Evolutionary conservation across 345 rosid genomes (phyloP).

Genomic region (Ricinus communis): DNA sequence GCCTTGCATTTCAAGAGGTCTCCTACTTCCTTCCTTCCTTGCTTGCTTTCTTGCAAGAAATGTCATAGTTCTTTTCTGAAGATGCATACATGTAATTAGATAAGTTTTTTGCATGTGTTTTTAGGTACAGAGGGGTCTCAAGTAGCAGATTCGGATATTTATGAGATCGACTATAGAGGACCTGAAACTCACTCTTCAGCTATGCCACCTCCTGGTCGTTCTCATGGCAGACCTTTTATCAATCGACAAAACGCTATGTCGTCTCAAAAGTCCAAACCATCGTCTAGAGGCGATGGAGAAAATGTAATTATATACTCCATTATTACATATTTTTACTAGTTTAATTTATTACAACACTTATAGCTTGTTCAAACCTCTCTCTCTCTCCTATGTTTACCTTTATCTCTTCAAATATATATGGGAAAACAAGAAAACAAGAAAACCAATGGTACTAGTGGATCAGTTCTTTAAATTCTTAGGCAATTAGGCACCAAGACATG

Average conservation of each 20-base stretch:
- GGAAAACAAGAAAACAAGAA: too few species aligned
- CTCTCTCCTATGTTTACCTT: neutral
- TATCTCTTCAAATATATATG: too few species aligned
- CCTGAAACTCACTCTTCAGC: conserved; percentile 50
- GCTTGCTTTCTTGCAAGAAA: too few species aligned
- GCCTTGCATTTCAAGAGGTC: conserved; percentile 31
- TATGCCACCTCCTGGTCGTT: conserved; percentile 42
- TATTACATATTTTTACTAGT: too few species aligned
- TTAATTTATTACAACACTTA: too few species aligned
- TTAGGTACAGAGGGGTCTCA: conserved; percentile 4
- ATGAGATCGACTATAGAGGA: conserved; percentile 56
- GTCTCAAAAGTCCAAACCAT: conserved; percentile 14
- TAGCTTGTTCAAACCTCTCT: too few species aligned
- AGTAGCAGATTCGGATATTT: conserved; percentile 24
- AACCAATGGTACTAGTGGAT: too few species aligned
- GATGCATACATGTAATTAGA: too few species aligned
- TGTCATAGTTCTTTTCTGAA: too few species aligned
- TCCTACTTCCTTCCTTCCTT: too few species aligned
- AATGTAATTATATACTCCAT: conserved; percentile 8
- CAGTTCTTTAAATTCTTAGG: too few species aligned
- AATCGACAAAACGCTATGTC: conserved; percentile 1
- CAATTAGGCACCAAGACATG: too few species aligned
- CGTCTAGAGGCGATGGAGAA: conserved; percentile 6
- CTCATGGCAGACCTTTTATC: conserved; percentile 28
- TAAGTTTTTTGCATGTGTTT: neutral